These are phyloP conservation scores for Trametes cingulata DNA, from an alignment of 768 basidiomycete species.

Conservation along the genomic window DNA sequence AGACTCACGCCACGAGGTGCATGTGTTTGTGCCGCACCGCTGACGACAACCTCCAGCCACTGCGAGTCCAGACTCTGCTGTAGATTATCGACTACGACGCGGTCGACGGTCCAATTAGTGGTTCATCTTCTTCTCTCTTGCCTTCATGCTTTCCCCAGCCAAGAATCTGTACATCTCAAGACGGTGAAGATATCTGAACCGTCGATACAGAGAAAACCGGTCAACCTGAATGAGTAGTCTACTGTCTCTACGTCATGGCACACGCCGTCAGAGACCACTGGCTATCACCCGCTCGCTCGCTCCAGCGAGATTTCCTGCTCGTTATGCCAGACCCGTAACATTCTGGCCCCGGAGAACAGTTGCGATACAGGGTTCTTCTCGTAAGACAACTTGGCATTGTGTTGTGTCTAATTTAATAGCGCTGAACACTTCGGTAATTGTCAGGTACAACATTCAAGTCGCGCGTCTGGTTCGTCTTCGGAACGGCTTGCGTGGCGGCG, in stretches of 20 bases:
- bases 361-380: neutral
- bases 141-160: neutral
- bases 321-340: neutral
- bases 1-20: neutral
- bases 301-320: neutral
- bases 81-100: neutral
- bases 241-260: neutral
- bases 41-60: neutral
- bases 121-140: neutral
- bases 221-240: neutral
- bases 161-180: neutral
- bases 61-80: neutral
- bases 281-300: neutral
- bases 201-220: neutral
- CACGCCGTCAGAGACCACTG: neutral
- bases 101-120: neutral
- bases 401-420: neutral
- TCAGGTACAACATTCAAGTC: neutral
- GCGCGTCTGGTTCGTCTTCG: constrained; percentile 1
- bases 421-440: neutral
- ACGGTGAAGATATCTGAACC: neutral
- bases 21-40: neutral
- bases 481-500: neutral
- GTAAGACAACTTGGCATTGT: neutral
- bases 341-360: neutral